These are phyloP conservation scores for Globisporangium lucens DNA, from an alignment of 352 stramenopile species.

Conservation along the genomic window DNA sequence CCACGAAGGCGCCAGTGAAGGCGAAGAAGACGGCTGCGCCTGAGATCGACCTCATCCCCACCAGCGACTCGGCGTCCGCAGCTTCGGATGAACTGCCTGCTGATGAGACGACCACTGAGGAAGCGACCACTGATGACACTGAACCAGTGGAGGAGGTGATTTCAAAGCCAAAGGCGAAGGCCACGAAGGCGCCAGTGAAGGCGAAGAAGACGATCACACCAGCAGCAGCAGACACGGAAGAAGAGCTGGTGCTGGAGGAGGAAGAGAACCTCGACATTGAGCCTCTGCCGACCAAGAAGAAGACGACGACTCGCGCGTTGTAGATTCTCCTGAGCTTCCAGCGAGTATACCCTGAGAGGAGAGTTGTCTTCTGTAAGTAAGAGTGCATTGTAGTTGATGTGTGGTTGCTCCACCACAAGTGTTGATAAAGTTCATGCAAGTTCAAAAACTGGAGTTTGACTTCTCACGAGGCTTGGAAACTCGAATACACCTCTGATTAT, in stretches of 20 bases:
- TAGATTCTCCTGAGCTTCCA: background rate
- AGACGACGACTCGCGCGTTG: background rate
- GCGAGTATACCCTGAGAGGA: background rate
- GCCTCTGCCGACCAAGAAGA: background rate
- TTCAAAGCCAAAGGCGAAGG: background rate
- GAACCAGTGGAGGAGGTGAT: background rate
- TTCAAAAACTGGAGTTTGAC: too few relatives aligned
- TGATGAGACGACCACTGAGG: background rate
- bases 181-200: background rate
- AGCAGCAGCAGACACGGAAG: background rate
- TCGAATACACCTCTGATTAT: too few relatives aligned
- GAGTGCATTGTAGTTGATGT: background rate
- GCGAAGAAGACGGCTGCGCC: background rate
- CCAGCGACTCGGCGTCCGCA: background rate
- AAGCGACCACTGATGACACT: too few relatives aligned
- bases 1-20: background rate
- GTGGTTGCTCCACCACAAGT: background rate
- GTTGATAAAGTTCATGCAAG: too few relatives aligned
- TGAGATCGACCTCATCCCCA: background rate
- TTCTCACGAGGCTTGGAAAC: too few relatives aligned
- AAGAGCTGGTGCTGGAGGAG: background rate
- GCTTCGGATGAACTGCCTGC: background rate
- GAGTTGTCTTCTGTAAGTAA: background rate
- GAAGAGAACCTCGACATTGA: constrained; percentile 4
- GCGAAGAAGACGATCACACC: background rate